Percentiles rank a stretch among this genome's conserved stretches.
Conservation (phyloP, 2,329 filamentous ascomycete species). For the Colletotrichum sp. region DNA sequence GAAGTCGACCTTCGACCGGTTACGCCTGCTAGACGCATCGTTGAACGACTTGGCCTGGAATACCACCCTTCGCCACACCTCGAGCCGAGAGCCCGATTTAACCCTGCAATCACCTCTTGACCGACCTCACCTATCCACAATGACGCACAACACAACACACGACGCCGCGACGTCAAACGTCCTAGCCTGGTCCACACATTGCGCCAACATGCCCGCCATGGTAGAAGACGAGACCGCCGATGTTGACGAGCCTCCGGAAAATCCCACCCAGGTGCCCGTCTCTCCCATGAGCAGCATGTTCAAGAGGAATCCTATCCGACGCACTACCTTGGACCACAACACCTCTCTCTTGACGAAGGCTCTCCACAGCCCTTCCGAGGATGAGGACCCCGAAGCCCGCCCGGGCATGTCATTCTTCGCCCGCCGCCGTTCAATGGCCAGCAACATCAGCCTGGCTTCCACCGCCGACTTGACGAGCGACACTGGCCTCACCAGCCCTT, state of each 20-base stretch:
- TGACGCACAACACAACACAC: slow-evolving; percentile 41
- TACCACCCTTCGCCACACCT: slow-evolving; percentile 4
- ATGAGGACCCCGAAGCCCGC: slow-evolving; percentile 47
- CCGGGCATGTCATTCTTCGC: slow-evolving; percentile 39
- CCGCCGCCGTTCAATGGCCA: slow-evolving; percentile 72
- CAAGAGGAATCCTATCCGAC: slow-evolving; percentile 51
- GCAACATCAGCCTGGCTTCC: slow-evolving; percentile 80
- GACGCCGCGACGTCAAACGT: slow-evolving; percentile 44
- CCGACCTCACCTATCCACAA: slow-evolving; percentile 24
- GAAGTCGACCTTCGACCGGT: slow-evolving; percentile 14
- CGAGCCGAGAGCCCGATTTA: slow-evolving; percentile 10
- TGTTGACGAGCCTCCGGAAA: slow-evolving; percentile 86
- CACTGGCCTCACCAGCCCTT: slow-evolving; percentile 86
- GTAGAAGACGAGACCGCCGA: slow-evolving; percentile 73
- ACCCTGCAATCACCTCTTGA: background rate
- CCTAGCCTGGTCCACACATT: slow-evolving; percentile 49
- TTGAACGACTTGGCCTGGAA: slow-evolving; percentile 18
- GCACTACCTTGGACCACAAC: slow-evolving; percentile 57
- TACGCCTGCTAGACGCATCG: slow-evolving; percentile 17
- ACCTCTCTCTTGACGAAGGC: slow-evolving; percentile 89
- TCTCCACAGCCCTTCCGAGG: slow-evolving; percentile 70
- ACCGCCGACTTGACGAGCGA: slow-evolving; percentile 95
- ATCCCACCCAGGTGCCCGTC: slow-evolving; percentile 30
- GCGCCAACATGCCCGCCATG: slow-evolving; percentile 45
- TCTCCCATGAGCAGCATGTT: slow-evolving; percentile 42